A percentile compares a stretch with the other conserved stretches of the same genome.
Conservation (phyloP, 306 rosid genomes). For the Cucurbita moschata region DNA sequence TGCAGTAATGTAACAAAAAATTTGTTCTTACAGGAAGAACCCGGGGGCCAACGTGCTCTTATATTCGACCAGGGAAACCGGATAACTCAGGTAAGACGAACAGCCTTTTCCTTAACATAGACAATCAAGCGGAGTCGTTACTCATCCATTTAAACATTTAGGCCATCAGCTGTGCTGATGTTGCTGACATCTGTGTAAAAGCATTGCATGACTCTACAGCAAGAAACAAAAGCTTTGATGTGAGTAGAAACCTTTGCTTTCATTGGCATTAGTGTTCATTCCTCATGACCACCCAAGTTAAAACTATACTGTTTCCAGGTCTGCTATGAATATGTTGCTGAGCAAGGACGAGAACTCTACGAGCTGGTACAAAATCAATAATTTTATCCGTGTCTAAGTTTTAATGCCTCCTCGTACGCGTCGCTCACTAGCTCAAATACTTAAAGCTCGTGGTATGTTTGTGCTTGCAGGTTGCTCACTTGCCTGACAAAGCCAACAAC, state of each 20-base stretch:
- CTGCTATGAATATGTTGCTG: slow-evolving; percentile 82
- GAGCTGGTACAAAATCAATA: slow-evolving; percentile 58
- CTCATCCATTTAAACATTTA: slow-evolving; percentile 10
- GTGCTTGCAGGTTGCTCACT: slow-evolving; percentile 71
- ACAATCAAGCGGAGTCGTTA: not conserved
- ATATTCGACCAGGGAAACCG: slow-evolving; percentile 92
- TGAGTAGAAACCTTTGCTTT: slow-evolving; percentile 20
- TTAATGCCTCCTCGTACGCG: not conserved
- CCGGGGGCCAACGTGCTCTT: slow-evolving; percentile 96
- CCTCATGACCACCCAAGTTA: not conserved
- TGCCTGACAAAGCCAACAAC: slow-evolving; percentile 98
- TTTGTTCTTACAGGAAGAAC: slow-evolving; percentile 61
- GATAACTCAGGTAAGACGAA: slow-evolving; percentile 64
- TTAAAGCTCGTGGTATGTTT: not conserved
- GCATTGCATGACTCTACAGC: slow-evolving; percentile 89
- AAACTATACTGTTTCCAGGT: slow-evolving; percentile 28
- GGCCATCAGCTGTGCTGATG: slow-evolving; percentile 99
- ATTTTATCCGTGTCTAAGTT: no score
- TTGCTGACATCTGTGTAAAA: slow-evolving; percentile 96
- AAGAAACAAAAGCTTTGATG: slow-evolving; percentile 97
- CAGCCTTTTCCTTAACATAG: not conserved
- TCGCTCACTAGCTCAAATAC: not conserved
- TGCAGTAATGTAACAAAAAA: not conserved
- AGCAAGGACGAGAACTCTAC: slow-evolving; percentile 81
- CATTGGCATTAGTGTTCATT: not conserved